Evolutionary conservation across 805 yeast species (phyloP).

Genomic region (Vanderwaltozyma yarrowii): DNA sequence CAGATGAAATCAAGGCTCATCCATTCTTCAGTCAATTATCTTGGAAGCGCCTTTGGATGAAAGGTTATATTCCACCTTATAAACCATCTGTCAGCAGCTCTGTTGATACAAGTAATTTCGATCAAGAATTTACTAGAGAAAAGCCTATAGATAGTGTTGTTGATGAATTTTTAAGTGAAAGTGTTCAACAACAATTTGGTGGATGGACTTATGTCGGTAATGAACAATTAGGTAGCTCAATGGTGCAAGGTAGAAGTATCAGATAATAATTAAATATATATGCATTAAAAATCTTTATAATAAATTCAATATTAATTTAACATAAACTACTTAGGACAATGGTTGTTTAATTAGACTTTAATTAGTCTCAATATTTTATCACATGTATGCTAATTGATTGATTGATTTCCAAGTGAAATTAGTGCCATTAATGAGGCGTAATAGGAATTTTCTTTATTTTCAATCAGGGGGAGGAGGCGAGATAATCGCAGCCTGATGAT

Average conservation of each 20-base stretch:
- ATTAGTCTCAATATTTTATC: too few species aligned
- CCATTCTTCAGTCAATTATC: slow-evolving; percentile 82
- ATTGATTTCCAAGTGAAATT: too few species aligned
- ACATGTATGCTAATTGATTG: too few species aligned
- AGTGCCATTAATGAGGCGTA: too few species aligned
- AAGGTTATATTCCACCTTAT: slow-evolving; percentile 91
- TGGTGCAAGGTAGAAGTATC: slow-evolving; percentile 25
- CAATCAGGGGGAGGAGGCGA: too few species aligned
- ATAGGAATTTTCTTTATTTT: too few species aligned
- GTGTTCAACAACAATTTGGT: slow-evolving; percentile 96
- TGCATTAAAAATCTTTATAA: too few species aligned
- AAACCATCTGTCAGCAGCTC: slow-evolving; percentile 83
- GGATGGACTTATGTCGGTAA: slow-evolving; percentile 96
- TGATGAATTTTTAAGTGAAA: slow-evolving; percentile 80
- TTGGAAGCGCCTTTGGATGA: slow-evolving; percentile 73
- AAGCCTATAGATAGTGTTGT: slow-evolving; percentile 93
- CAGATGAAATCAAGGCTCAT: slow-evolving; percentile 74
- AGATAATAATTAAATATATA: slow-evolving; percentile 3
- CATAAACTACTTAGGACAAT: too few species aligned
- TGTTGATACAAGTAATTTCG: slow-evolving; percentile 88
- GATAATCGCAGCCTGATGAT: too few species aligned
- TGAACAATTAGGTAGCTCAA: slow-evolving; percentile 33
- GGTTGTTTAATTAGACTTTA: too few species aligned
- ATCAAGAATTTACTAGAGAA: slow-evolving; percentile 83
- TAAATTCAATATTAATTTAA: too few species aligned